Evolutionary conservation across 129 eudicot species (phyloP), one percentile per base, ranked within the genome.

Genomic region (Glebionis coronaria): DNA sequence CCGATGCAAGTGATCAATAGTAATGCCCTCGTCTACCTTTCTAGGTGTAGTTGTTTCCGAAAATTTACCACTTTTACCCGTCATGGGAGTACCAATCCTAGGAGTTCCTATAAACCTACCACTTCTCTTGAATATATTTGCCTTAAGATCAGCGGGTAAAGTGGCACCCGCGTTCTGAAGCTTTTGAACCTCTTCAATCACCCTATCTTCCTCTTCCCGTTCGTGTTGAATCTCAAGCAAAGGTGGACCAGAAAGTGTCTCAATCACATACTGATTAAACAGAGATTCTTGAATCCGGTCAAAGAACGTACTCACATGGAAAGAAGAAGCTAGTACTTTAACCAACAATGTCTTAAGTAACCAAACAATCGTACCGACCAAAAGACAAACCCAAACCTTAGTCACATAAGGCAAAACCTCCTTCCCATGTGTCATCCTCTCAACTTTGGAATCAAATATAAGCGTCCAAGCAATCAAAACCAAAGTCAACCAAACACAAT

Each of bases 1-100:
- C 82, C 97, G 82, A 63, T 90, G 90, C 75, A 90, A 62, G 60
- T 86, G 91, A 78, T 83, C 94, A 49, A 86, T 85, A 1, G 90
- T 79, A 13, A 90, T 86, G 19, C 80, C 83, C 20, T 80, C 78
- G 49, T 77, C 84, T n/a, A 78, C 77, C 44, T 72, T 84, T 56
- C 77, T 82, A 1, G 88, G 81, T 50, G 76, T 49, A 10, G 35
- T 53, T 3, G 56, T 66, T 51, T 70, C 75, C 0, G 94, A 79
- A 73, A 86, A 76, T 54, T 56, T 64, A 9, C 84, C 82, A 76
- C 87, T 89, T 63, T 62, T 89, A 23, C 65, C 71, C 11, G 67
- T 58, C 56, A 59, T 54, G 25, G 77, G 73, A 23, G 68, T 75
- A 28, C 63, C 76, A 57, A 68, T 80, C 63, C 82, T 67, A 2